Evolutionary conservation across 495 filamentous ascomycete species (phyloP), one percentile per base, ranked within the genome.

Genomic region (Penicillium chermesinum): DNA sequence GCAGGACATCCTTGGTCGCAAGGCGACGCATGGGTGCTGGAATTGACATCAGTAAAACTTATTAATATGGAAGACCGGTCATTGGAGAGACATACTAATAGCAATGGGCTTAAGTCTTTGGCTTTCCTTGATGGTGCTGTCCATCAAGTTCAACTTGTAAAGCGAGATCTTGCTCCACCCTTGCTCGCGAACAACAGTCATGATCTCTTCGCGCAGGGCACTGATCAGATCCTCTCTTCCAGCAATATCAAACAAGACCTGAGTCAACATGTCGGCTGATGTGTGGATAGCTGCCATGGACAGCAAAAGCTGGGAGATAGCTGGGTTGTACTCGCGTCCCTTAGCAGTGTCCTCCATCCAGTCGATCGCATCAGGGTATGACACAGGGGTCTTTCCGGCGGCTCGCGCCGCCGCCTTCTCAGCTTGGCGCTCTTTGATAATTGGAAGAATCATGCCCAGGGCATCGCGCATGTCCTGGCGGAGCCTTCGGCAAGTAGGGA

Each of bases 231-330:
- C 65, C 1, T 63, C 67, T 15, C 69, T 54, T 12, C 57, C 57
- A 6, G 56, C 57, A 32, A 77, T 49, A 41, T 76, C 71, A 46
- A 64, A 74, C 49, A 75, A 54, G n/a, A 71, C 56, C 14, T 73
- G 66, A 1, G 65, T 67, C 3, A 70, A 21, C 37, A 67, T 22
- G 34, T 66, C 63, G 1, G 71, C 64, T 1, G 69, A 74, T 0
- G 72, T 76, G 49, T 75, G 73, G 17, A 74, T 73, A 9, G 71
- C 68, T 0, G 71, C 72, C 43, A 76, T 9, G n/a, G 64, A 62
- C 40, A 74, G 44, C 17, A 50, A 55, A 4, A 74, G 48, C 40
- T 74, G 71, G 2, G 41, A 40, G 10, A 44, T 34, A 7, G 62
- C 45, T 9, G 44, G 27, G 19, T 72, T 52, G 33, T 53, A 50